Evolutionary conservation across 2,329 filamentous ascomycete genomes (phyloP), one percentile per base, ranked within the genome.

Genomic region (Ceratocystis papillata): DNA sequence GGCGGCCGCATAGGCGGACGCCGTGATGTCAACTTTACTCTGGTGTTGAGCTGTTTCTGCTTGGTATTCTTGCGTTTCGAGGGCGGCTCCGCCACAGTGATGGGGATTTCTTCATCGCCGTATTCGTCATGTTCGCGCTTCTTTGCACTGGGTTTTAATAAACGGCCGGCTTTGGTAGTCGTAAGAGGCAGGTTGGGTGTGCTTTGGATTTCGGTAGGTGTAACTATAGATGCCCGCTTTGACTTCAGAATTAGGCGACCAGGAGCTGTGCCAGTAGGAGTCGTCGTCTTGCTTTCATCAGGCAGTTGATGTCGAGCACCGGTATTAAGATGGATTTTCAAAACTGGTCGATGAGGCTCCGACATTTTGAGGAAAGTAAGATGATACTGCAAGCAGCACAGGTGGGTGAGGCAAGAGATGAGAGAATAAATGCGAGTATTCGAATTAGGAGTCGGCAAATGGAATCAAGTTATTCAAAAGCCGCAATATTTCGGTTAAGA

Each of bases 1-100:
- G 84, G 83, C 4, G 86, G 85, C 69, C 89, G 83, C 41, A 82
- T 79, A 5, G 89, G 87, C 1, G 83, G 80, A 69, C 85, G 82
- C 74, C 79, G 75, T 22, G 75, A 72, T 25, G 75, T 78, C 59
- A 73, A 72, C 53, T 76, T 74, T 60, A 83, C 77, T 73, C 82
- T 85, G 66, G 85, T 81, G n/a, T 28, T 30, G 20, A 55, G 50
- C 17, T 61, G 64, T 44, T 68, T 68, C 25, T 57, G 57, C 61
- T 65, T 65, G 41, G 63, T 64, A 33, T 68, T 68, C 72, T 81
- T 83, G 68, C 82, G 82, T 5, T 74, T 73, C 22, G 77, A 73
- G 46, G 75, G 72, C 50, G 64, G 69, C n/a, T 74, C 69, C 28
- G 74, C 73, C 17, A 74, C 70, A n/a, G 75, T 72, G 50, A 73